phyloP scores from a whole-genome alignment of 1,284 basidiomycete species.

The Mycena sp. region DNA sequence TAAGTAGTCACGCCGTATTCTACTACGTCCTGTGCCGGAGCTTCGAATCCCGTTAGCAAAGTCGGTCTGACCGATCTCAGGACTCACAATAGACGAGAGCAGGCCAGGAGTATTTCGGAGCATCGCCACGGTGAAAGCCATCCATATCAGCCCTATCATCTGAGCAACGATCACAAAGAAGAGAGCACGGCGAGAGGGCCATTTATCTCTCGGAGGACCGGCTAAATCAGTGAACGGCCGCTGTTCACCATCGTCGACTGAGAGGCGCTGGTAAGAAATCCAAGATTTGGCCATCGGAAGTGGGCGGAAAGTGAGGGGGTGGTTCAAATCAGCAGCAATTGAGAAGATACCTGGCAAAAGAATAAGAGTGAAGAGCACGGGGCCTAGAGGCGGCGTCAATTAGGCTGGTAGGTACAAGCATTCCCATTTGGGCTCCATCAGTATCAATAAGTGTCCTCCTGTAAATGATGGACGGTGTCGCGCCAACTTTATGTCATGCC shows the following conservation, averaged over 20 bases:
- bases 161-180: not conserved
- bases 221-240: too few species aligned
- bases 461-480: too few species aligned
- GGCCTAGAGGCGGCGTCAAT: too few species aligned
- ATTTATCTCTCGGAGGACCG: too few species aligned
- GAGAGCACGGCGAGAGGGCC: not conserved
- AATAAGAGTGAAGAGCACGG: too few species aligned
- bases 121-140: not conserved
- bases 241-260: not conserved
- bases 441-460: too few species aligned
- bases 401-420: too few species aligned
- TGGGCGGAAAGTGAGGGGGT: not conserved
- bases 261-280: not conserved
- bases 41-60: not conserved
- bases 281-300: not conserved
- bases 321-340: too few species aligned
- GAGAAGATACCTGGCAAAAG: too few species aligned
- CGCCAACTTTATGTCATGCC: too few species aligned
- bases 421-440: too few species aligned
- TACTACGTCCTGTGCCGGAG: slow-evolving; percentile 13
- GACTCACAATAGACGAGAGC: slow-evolving; percentile 1
- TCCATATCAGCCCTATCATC: not conserved
- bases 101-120: slow-evolving; percentile 1
- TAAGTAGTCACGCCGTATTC: slow-evolving; percentile 12
- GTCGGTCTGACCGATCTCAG: not conserved